Evolutionary conservation across 2,329 filamentous ascomycete species (phyloP), one percentile per base, ranked within the genome.

Genomic region (Neopestalotiopsis sp.): DNA sequence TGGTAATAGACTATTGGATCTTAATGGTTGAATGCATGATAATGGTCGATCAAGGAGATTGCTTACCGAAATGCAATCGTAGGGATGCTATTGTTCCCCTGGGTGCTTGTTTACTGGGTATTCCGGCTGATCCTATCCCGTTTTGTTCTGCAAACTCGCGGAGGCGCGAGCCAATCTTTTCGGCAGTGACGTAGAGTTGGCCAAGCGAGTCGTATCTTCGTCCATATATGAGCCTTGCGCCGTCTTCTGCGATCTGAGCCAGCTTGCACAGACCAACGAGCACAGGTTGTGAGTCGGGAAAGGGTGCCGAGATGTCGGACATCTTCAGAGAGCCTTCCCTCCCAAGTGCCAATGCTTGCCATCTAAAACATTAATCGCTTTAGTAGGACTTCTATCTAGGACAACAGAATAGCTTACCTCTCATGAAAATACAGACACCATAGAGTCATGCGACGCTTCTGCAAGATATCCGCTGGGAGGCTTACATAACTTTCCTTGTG

Each of bases 391-490:
- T 28, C 24, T 20, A 14, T 1, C 13, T 6, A 20, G 38, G 32
- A 28, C 9, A 30, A 34, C 49, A 10, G 20, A 42, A 56, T 5
- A 17, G 52, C 30, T 20, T 71, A 75, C 72, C 70, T 74, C 58
- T 78, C 76, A 24, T 75, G 70, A 14, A 74, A 75, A 60, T 78
- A 78, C 1, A 78, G 72, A 14, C 71, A 73, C 76, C 76, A 78
- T 12, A 78, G 68, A 0, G 76, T 78, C 1, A 70, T 70, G 2
- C 75, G 71, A 3, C 72, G 72, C 32, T 74, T 74, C 59, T 77
- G 70, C 2, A 74, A 61, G 28, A 70, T 70, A 57, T 74, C 72
- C 2, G 71, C 67, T 2, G 70, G 69, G 4, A 69, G 67, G 3
- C 68, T 68, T 17, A 69, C 70, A 9, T 70, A 68, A 12, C 69